These are phyloP conservation scores for Cyberlindnera lachancei DNA, from an alignment of 805 yeast genomes.

Conservation along the genomic window DNA sequence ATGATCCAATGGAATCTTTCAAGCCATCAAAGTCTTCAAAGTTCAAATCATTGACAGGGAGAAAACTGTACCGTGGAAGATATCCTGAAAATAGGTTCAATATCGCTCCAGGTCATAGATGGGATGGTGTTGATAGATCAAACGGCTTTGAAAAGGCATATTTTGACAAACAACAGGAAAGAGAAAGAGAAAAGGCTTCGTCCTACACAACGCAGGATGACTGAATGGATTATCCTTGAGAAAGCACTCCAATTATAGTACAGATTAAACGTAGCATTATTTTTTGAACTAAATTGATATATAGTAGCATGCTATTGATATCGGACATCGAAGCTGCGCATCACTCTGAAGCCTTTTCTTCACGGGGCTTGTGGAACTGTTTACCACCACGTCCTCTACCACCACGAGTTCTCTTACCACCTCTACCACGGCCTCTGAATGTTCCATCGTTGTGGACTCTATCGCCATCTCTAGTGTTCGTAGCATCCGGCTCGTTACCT, in stretches of 20 bases:
- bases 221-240: too few species aligned
- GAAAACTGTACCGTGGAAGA: constrained; percentile 47
- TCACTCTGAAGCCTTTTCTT: background rate
- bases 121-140: constrained; percentile 92
- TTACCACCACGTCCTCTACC: constrained; percentile 6
- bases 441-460: too few species aligned
- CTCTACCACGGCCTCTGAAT: constrained; percentile 20
- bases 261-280: background rate
- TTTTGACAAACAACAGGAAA: constrained; percentile 36
- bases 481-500: background rate
- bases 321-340: background rate
- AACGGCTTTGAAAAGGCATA: constrained; percentile 76
- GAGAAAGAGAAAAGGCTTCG: constrained; percentile 25
- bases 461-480: background rate
- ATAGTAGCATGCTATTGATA: background rate
- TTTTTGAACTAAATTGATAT: background rate
- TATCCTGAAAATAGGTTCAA: constrained; percentile 67
- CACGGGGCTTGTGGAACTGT: too few species aligned
- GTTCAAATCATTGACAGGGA: constrained; percentile 33
- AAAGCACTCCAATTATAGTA: too few species aligned
- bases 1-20: constrained; percentile 60
- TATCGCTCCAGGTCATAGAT: constrained; percentile 69
- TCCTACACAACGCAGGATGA: constrained; percentile 34
- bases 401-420: constrained; percentile 9
- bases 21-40: constrained; percentile 21